Percentiles rank a stretch among this genome's conserved stretches.
Conservation (phyloP, 768 basidiomycete species). For the Leccinum variicolor region DNA sequence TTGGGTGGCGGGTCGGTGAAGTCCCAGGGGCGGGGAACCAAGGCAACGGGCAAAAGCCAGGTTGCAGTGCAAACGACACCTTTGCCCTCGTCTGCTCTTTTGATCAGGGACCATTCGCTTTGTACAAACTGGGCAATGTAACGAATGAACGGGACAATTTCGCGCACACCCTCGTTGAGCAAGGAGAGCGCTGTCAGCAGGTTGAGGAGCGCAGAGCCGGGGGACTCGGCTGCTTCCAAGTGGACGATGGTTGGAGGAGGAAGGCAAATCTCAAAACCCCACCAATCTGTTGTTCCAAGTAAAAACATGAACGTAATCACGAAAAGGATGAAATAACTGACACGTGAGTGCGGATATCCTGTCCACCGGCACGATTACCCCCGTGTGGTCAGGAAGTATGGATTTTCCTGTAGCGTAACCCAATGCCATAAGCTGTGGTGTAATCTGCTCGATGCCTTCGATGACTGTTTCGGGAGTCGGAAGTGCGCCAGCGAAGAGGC, state of each 20-base stretch:
- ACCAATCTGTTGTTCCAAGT: conserved; percentile 62
- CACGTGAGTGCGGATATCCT: conserved; percentile 78
- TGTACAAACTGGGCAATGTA: conserved; percentile 80
- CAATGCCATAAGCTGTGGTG: conserved; percentile 73
- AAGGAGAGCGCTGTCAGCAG: conserved; percentile 71
- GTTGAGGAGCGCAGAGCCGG: conserved; percentile 54
- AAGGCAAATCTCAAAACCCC: conserved; percentile 79
- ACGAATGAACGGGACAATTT: conserved; percentile 80
- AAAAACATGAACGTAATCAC: conserved; percentile 6
- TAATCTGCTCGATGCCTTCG: conserved; percentile 65
- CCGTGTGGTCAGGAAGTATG: conserved; percentile 64
- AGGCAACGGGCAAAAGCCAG: conserved; percentile 82
- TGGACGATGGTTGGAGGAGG: conserved; percentile 66
- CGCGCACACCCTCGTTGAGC: conserved; percentile 70
- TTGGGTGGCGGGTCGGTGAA: conserved; percentile 46
- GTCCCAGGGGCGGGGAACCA: conserved; percentile 82
- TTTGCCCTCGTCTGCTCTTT: conserved; percentile 58
- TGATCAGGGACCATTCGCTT: conserved; percentile 66
- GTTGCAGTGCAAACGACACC: conserved; percentile 89
- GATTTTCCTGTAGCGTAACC: conserved; percentile 72
- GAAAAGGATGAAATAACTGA: conserved; percentile 33
- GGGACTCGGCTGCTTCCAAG: conserved; percentile 64
- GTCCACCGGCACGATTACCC: conserved; percentile 70
- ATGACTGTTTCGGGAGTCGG: conserved; percentile 73
- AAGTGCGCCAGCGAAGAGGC: conserved; percentile 69